Base-by-base conservation (phyloP, 495 filamentous ascomycete genomes). In the Neurospora sp. region DNA sequence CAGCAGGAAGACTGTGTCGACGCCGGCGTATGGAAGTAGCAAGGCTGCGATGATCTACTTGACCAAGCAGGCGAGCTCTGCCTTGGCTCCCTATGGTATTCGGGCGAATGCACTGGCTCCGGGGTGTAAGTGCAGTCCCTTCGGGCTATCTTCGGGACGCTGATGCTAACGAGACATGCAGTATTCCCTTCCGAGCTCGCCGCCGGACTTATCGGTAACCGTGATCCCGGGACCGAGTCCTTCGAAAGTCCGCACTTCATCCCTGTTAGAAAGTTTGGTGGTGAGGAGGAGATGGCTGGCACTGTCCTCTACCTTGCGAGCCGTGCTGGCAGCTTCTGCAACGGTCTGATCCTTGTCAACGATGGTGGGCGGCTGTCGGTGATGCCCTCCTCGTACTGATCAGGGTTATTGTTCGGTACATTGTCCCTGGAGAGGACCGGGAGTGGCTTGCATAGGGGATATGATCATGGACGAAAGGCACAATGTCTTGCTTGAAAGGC, bases 61-160 rank as follows among this genome's bases (percentile, higher is more conserved):
- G 74, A 87, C 89, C 40, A 92, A 92, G 84, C 82, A 87, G 74
- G 80, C 91, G 66, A 82, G 87, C 16, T 88, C 85, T 0, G 78
- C 74, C 37, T 81, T 91, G 54, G 84, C 83, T 12, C 81, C 83
- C 46, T 89, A 88, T 70, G 80, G 84, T 39, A 91, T 93, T 40
- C 82, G 84, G 23, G 84, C 85, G 48, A 92, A 92, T 82, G 88
- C 88, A 0, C 82, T 92, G 66, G 87, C 89, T 18, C 90, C 91
- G 31, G 91, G 91, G 7, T 80, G 90, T 81, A 59, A 79, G 79
- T 38, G 5, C 37, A 7, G 37, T 35, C 35, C 31, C 31, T 35
- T 35, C 31, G 2, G 31, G 31, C 31, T 35, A 35, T 35, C 31
- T 35, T 35, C 31, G 31, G 31, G 31, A 35, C 31, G 31, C 31